A percentile compares a stretch with the other conserved stretches of the same genome.
Evolutionary conservation across 164 flowering plant genomes (phyloP).

Genomic region (Tetracentron sinense): DNA sequence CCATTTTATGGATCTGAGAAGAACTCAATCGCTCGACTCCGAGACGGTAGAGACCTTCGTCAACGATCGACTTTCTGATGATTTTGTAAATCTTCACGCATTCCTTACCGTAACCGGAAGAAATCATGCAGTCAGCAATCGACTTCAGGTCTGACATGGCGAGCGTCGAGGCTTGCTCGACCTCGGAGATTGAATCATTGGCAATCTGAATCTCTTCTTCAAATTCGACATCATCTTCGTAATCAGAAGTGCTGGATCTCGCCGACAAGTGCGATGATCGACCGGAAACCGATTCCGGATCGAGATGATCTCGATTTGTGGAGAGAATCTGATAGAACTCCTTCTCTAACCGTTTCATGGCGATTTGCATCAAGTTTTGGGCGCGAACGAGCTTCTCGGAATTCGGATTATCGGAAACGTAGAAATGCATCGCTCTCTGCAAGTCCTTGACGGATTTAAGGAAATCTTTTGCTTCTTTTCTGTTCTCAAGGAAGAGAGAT

Average conservation of each 20-base stretch:
- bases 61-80: conserved; percentile 28
- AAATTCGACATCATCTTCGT: conserved; percentile 5
- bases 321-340: conserved; percentile 31
- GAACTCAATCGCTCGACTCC: conserved; percentile 23
- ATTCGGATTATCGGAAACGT: conserved; percentile 4
- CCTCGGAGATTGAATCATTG: conserved; percentile 17
- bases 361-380: conserved; percentile 31
- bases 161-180: conserved; percentile 13
- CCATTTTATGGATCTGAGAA: conserved; percentile 20
- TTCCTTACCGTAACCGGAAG: conserved; percentile 36
- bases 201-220: conserved; percentile 9
- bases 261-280: conserved; percentile 8
- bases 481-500: conserved; percentile 19
- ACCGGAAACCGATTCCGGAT: conserved; percentile 22
- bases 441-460: conserved; percentile 21
- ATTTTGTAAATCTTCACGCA: conserved; percentile 26
- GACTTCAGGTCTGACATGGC: conserved; percentile 28
- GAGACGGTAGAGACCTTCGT: conserved; percentile 24
- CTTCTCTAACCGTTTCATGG: conserved; percentile 35
- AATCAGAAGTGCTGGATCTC: conserved; percentile 4
- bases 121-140: conserved; percentile 41
- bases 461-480: conserved; percentile 23
- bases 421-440: conserved; percentile 23
- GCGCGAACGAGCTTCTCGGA: conserved; percentile 24
- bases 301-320: conserved; percentile 15